Evolutionary conservation across 495 filamentous ascomycete genomes (phyloP).

Genomic region (Aspergillus indologenus): DNA sequence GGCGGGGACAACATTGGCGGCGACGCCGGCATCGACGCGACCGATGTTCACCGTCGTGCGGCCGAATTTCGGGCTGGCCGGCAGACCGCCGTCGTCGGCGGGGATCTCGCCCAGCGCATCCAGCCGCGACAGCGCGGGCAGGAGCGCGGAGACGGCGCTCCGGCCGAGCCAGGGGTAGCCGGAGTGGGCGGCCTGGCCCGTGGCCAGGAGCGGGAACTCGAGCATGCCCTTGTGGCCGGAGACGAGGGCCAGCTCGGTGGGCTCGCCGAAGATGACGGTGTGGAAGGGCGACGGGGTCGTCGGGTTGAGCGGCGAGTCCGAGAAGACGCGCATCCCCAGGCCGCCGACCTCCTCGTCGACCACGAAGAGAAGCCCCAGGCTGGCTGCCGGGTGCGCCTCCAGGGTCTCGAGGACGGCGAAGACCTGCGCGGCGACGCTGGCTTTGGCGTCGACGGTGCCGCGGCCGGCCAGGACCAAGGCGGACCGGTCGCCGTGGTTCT

Average conservation of each 20-base stretch:
- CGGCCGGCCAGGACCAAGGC: conserved; percentile 63
- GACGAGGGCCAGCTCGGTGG: conserved; percentile 81
- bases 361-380: conserved; percentile 77
- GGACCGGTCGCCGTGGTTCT: conserved; percentile 28
- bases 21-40: conserved; percentile 73
- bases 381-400: conserved; percentile 31
- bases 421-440: conserved; percentile 75
- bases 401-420: conserved; percentile 64
- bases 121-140: conserved; percentile 62
- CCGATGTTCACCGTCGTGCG: conserved; percentile 88
- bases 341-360: conserved; percentile 83
- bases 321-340: conserved; percentile 72
- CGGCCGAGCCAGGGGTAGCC: conserved; percentile 86
- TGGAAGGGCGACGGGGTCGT: conserved; percentile 43
- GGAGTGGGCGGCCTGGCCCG: conserved; percentile 78
- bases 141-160: conserved; percentile 71
- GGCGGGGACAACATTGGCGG: conserved; percentile 81
- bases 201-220: conserved; percentile 57
- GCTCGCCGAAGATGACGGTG: conserved; percentile 84
- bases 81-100: conserved; percentile 53
- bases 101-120: conserved; percentile 50
- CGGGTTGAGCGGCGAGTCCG: conserved; percentile 36
- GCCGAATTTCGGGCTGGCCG: conserved; percentile 71
- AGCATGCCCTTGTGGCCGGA: conserved; percentile 86
- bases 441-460: conserved; percentile 89